phyloP scores from a whole-genome alignment of 345 rosid species.

The Turnera subulata region DNA sequence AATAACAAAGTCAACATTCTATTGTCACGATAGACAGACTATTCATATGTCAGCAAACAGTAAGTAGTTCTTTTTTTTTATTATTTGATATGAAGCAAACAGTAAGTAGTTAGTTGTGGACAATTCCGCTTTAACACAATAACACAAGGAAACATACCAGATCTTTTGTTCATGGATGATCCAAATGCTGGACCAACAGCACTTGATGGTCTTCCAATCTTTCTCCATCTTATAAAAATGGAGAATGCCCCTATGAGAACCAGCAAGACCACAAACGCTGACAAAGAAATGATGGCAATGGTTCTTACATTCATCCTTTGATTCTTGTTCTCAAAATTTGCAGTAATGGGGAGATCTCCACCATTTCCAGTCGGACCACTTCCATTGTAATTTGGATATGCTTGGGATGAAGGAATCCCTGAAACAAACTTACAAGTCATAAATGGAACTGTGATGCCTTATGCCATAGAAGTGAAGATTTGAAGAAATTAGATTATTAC shows the following conservation, averaged over 20 bases:
- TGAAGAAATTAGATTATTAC: conserved; percentile 35
- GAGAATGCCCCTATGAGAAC: conserved; percentile 68
- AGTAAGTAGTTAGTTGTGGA: no score
- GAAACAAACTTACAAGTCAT: conserved; percentile 21
- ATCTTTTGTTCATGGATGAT: conserved; percentile 74
- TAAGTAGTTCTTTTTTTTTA: no score
- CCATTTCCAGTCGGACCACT: conserved; percentile 63
- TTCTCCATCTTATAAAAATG: conserved; percentile 70
- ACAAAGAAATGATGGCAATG: conserved; percentile 62
- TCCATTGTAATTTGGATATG: conserved; percentile 47
- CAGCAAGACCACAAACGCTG: conserved; percentile 73
- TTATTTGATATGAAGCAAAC: no score
- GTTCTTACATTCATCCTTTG: conserved; percentile 68
- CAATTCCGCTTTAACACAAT: neutral
- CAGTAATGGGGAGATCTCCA: conserved; percentile 71
- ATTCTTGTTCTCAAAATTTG: conserved; percentile 54
- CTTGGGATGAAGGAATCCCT: conserved; percentile 87
- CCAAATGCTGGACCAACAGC: conserved; percentile 76
- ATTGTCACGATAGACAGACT: no score
- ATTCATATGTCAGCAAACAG: no score
- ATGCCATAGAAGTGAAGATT: conserved; percentile 12
- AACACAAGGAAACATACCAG: conserved; percentile 39
- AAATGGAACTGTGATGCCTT: conserved; percentile 14
- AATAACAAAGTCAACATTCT: no score
- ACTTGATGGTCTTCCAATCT: conserved; percentile 72